Percentiles rank a stretch among this genome's conserved stretches.
These are phyloP conservation scores for Boletus smithii DNA, from an alignment of 1,284 basidiomycete species.

Conservation along the genomic window DNA sequence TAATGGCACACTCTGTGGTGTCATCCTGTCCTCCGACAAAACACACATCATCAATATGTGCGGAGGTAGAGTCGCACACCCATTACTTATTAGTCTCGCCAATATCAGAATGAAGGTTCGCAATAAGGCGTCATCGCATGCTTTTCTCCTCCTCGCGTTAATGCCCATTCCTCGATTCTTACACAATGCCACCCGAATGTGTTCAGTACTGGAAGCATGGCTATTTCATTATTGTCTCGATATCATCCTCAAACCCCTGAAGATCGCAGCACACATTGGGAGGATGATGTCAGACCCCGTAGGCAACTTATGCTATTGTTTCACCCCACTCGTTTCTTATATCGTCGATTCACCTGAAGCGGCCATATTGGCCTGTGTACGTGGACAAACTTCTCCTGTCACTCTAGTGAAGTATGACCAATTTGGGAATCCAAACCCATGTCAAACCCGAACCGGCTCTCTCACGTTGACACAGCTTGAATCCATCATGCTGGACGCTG, in stretches of 20 bases:
- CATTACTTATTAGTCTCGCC: slow-evolving; percentile 33
- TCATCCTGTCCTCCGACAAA: slow-evolving; percentile 35
- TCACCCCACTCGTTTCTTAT: not conserved
- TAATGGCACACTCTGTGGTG: slow-evolving; percentile 10
- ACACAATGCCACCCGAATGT: not conserved
- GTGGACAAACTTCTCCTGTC: slow-evolving; percentile 1
- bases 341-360: slow-evolving; percentile 7
- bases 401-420: slow-evolving; percentile 2
- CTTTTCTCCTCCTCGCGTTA: slow-evolving; percentile 30
- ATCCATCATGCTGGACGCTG: not conserved
- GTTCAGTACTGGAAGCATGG: slow-evolving; percentile 5
- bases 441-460: slow-evolving; percentile 18
- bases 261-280: slow-evolving; percentile 28
- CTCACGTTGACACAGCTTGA: slow-evolving; percentile 20
- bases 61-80: slow-evolving; percentile 24
- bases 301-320: slow-evolving; percentile 11
- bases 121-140: slow-evolving; percentile 30
- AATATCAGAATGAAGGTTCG: slow-evolving; percentile 32
- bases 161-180: slow-evolving; percentile 32
- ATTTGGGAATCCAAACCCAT: slow-evolving; percentile 11
- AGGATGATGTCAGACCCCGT: slow-evolving; percentile 30
- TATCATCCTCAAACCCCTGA: slow-evolving; percentile 30
- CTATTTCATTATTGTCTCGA: slow-evolving; percentile 33
- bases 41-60: slow-evolving; percentile 28
- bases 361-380: not conserved